Evolutionary conservation across 805 yeast genomes (phyloP).

Genomic region (Yarrowia hollandica): DNA sequence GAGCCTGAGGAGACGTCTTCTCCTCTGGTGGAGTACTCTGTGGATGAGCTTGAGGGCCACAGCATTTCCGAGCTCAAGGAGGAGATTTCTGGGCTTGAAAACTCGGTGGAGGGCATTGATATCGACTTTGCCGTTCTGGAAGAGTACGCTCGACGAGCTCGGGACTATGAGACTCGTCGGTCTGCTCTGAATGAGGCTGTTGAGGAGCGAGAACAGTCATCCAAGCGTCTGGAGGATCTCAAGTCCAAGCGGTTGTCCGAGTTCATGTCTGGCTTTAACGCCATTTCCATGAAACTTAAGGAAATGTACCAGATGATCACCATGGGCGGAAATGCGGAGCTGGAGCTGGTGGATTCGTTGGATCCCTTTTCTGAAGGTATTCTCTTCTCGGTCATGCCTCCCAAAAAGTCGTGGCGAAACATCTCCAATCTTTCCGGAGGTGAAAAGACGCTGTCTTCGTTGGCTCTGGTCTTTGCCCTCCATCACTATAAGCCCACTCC

Average conservation of each 20-base stretch:
- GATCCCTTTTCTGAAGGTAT: constrained; percentile 99
- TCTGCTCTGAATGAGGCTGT: constrained; percentile 69
- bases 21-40: constrained; percentile 47
- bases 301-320: constrained; percentile 99
- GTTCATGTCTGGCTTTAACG: constrained; percentile 88
- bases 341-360: constrained; percentile 89
- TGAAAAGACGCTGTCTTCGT: constrained; percentile 90
- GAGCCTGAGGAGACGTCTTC: constrained; percentile 25
- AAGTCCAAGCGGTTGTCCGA: constrained; percentile 77
- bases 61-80: constrained; percentile 52
- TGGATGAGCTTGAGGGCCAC: constrained; percentile 52
- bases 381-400: constrained; percentile 97
- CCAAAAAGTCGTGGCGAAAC: constrained; percentile 96
- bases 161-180: constrained; percentile 65
- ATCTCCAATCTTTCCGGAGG: constrained; percentile 96
- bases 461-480: constrained; percentile 93
- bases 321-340: constrained; percentile 98
- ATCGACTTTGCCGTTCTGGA: constrained; percentile 73
- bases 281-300: constrained; percentile 82
- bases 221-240: constrained; percentile 62
- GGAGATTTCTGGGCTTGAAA: constrained; percentile 58
- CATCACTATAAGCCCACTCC: constrained; percentile 98
- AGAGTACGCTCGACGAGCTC: constrained; percentile 68
- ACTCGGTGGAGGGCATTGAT: constrained; percentile 54
- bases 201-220: constrained; percentile 60